Percentiles rank a stretch among this genome's conserved stretches.
Evolutionary conservation across 2,329 filamentous ascomycete genomes (phyloP).

Genomic region (Cytospora schulzeri): DNA sequence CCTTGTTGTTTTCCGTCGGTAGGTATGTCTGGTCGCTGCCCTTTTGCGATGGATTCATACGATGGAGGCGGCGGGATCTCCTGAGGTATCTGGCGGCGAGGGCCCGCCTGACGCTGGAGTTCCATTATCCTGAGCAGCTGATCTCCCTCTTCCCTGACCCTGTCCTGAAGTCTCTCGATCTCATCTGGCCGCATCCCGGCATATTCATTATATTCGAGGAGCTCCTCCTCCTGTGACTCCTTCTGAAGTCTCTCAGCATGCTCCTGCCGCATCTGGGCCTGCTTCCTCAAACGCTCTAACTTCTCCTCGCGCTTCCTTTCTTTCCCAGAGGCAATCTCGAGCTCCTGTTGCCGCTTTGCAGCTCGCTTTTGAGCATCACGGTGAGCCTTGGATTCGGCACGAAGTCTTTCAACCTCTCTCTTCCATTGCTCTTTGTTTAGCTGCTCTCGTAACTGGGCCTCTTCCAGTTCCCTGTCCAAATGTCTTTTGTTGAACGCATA

Average conservation of each 20-base stretch:
- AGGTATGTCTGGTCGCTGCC: not conserved
- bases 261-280: not conserved
- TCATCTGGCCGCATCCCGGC: not conserved
- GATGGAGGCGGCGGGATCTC: not conserved
- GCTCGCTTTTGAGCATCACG: not conserved
- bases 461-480: not conserved
- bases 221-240: not conserved
- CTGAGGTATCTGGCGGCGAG: not conserved
- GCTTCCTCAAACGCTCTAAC: not conserved
- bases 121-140: not conserved
- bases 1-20: not conserved
- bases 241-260: not conserved
- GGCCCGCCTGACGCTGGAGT: not conserved
- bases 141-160: not conserved
- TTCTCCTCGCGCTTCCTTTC: not conserved
- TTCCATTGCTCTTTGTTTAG: not conserved
- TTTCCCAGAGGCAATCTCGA: not conserved
- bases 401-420: not conserved
- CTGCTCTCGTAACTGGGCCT: not conserved
- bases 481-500: not conserved
- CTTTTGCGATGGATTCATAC: not conserved
- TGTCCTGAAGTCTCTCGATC: not conserved
- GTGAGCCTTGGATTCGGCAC: not conserved
- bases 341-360: not conserved
- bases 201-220: not conserved